Evolutionary conservation across 192 early-diverging fungal species (phyloP).

Genomic region (Backusella liffmaniae): DNA sequence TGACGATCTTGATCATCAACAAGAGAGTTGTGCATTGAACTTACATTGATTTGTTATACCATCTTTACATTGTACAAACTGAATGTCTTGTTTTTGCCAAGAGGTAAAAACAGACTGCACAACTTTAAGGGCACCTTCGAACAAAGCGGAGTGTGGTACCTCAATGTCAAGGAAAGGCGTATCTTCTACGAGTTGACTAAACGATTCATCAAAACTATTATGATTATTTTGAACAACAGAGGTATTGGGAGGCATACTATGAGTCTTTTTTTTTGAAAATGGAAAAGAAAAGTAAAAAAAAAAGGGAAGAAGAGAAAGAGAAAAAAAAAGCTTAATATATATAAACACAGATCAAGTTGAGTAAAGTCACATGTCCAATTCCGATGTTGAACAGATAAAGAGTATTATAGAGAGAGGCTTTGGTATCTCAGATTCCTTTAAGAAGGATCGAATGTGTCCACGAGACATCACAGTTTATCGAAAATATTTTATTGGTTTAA

Average conservation of each 20-base stretch:
- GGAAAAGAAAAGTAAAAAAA: not conserved
- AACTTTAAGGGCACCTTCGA: constrained; percentile 63
- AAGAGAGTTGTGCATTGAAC: not conserved
- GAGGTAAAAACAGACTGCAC: constrained; percentile 55
- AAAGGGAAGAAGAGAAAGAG: not conserved
- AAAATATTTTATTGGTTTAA: not conserved
- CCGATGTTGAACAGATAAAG: constrained; percentile 1
- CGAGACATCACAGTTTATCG: not conserved
- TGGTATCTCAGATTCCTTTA: not conserved
- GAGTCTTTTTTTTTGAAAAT: not conserved
- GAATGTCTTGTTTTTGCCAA: constrained; percentile 57
- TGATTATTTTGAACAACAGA: not conserved
- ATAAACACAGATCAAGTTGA: constrained; percentile 1
- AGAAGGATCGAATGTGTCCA: not conserved
- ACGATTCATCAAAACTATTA: constrained; percentile 3
- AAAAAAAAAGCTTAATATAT: constrained; percentile 5
- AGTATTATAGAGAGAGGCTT: not conserved
- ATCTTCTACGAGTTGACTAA: constrained; percentile 24
- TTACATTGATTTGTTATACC: constrained; percentile 81
- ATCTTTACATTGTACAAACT: constrained; percentile 68
- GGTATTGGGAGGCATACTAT: constrained; percentile 12
- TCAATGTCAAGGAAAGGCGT: constrained; percentile 42
- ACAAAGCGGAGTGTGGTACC: constrained; percentile 54
- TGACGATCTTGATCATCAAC: not conserved
- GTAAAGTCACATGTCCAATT: constrained; percentile 3